phyloP scores from a whole-genome alignment of 1,284 basidiomycete genomes.

The Ustilago nuda region DNA sequence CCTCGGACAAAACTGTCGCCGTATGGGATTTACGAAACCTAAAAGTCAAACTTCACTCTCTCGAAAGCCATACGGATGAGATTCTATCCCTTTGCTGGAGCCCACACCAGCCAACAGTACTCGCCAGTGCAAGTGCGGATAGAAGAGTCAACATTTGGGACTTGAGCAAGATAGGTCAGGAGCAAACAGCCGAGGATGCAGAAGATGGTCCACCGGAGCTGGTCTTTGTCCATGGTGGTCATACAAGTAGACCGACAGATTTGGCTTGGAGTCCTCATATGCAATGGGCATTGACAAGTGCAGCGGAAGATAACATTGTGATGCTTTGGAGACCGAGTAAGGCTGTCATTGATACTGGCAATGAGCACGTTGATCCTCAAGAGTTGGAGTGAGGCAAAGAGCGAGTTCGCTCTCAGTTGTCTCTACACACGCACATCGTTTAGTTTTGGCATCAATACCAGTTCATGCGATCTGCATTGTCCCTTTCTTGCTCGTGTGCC shows the following conservation, averaged over 20 bases:
- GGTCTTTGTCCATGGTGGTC: conserved; percentile 68
- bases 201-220: conserved; percentile 87
- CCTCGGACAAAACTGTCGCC: conserved; percentile 91
- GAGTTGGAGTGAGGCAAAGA: conserved; percentile 33
- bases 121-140: conserved; percentile 80
- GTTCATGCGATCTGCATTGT: too few relatives aligned
- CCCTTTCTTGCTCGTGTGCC: too few relatives aligned
- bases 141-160: conserved; percentile 97
- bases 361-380: conserved; percentile 33
- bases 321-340: conserved; percentile 62
- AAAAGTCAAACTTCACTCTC: conserved; percentile 81
- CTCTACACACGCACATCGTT: not conserved
- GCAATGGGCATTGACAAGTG: conserved; percentile 63
- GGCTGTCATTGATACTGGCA: conserved; percentile 43
- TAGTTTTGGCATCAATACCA: not conserved
- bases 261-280: conserved; percentile 65
- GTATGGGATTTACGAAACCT: conserved; percentile 90
- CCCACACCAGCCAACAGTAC: conserved; percentile 77
- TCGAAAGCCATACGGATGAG: conserved; percentile 93
- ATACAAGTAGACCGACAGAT: conserved; percentile 66
- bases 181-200: conserved; percentile 96
- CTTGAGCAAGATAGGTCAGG: conserved; percentile 88
- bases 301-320: conserved; percentile 68
- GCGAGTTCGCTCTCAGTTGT: not conserved
- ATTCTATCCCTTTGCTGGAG: conserved; percentile 95